Base-by-base conservation (phyloP, 73 alveolate species). In the Tetrahymena thermophila region DNA sequence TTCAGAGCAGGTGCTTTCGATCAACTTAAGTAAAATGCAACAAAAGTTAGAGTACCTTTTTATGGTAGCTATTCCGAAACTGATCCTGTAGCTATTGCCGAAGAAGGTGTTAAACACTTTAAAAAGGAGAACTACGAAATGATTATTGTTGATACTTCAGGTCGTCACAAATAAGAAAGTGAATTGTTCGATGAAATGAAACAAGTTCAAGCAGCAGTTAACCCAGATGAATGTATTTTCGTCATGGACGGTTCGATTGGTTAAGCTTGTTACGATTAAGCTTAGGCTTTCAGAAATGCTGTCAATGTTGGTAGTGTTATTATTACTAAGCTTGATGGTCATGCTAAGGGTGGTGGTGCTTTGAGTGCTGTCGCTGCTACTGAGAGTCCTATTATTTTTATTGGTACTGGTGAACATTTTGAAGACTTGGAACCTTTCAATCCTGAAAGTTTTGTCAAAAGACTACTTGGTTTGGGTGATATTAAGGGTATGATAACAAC, bases 1-100 rank as follows among this genome's bases (percentile, higher is more conserved):
- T 99, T 99, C 99, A 98, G 99, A 96, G 99, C 99, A 50, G 99
- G 99, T 43, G 99, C 99, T 35, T 99, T 99, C 94, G 99, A 99
- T 97, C 99, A 99, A 98, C 97, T 99, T 96, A 98, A 98, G 96
- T 99, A 99, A 97, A 99, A 99, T 95, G 99, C 99, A 44, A 98
- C 99, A 35, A 99, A 98, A 98, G 97, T 97, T 28, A 94, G 97
- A 93, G 97, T 97, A 25, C 98, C 98, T 85, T 97, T 97, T 96
- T 97, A 97, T 85, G 98, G 98, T 89, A 98, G 98, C 94, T 99
- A 99, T 94, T 97, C 99, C 43, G 99, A 99, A 97, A 98, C 99
- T 93, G 99, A 99, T 94, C 99, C 99, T 11, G 99, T 99, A 55
- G 97, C 97, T 94, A 98, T 99, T 35, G 99, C 99, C 5, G 97